phyloP scores from a whole-genome alignment of 345 rosid species.

The Turritis glabra region DNA sequence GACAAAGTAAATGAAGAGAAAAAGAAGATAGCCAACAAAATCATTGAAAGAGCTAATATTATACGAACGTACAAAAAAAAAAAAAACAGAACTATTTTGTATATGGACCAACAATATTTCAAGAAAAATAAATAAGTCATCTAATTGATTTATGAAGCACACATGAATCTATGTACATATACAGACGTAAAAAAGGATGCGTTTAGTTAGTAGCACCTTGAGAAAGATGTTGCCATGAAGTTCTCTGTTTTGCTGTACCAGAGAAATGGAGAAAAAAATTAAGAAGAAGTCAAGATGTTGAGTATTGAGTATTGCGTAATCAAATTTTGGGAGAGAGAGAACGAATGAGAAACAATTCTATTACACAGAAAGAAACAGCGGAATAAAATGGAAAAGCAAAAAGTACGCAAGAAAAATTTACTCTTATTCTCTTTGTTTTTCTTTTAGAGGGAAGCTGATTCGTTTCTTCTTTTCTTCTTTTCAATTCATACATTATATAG shows the following conservation, averaged over 20 bases:
- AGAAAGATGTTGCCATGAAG: background rate
- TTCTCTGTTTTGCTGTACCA: background rate
- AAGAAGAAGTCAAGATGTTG: background rate
- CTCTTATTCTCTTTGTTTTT: slow-evolving; percentile 28
- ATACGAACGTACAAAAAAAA: background rate
- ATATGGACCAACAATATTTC: background rate
- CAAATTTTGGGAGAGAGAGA: slow-evolving; percentile 6
- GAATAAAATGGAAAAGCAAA: slow-evolving; percentile 24
- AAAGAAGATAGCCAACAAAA: slow-evolving; percentile 2
- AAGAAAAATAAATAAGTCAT: slow-evolving; percentile 6
- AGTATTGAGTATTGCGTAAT: background rate
- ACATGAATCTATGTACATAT: background rate
- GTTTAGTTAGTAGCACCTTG: slow-evolving; percentile 14
- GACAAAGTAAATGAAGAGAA: background rate
- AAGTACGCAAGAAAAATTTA: background rate
- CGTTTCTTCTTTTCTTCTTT: background rate
- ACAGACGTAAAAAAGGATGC: slow-evolving; percentile 5
- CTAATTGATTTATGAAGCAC: background rate
- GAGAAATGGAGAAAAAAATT: background rate
- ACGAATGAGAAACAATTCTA: background rate
- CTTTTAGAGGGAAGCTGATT: slow-evolving; percentile 42
- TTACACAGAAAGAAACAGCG: background rate
- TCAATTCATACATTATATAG: background rate
- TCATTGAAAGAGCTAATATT: background rate
- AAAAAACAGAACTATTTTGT: background rate